A percentile compares a stretch with the other conserved stretches of the same genome.
Conservation (phyloP, 1,284 basidiomycete genomes). For the Ustilago cynodontis region DNA sequence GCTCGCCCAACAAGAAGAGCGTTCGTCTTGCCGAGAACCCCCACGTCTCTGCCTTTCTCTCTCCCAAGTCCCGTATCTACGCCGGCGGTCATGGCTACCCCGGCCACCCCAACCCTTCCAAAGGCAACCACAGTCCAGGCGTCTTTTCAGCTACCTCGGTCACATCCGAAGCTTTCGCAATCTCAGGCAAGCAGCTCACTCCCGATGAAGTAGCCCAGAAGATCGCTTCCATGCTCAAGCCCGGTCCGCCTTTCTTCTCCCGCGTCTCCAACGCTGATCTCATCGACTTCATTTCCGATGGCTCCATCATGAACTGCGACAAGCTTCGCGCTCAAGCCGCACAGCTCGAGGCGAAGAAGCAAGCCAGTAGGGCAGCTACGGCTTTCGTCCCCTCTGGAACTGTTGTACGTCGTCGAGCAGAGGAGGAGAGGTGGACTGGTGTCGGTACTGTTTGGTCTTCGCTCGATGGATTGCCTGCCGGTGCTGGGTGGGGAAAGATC, state of each 20-base stretch:
- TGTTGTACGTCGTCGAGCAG: slow-evolving; percentile 27
- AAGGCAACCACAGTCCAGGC: slow-evolving; percentile 3
- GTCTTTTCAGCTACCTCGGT: slow-evolving; percentile 19
- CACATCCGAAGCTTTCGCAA: slow-evolving; percentile 20
- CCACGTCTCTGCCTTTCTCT: slow-evolving; percentile 56
- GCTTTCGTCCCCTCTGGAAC: slow-evolving; percentile 36
- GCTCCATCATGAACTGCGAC: slow-evolving; percentile 60
- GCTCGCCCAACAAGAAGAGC: slow-evolving; percentile 36
- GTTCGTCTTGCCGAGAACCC: slow-evolving; percentile 45
- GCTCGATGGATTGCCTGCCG: slow-evolving; percentile 53
- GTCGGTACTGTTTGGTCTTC: slow-evolving; percentile 60
- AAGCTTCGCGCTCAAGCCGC: slow-evolving; percentile 28
- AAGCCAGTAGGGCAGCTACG: slow-evolving; percentile 23
- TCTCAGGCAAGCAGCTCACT: slow-evolving; percentile 45
- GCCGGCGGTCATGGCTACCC: slow-evolving; percentile 40
- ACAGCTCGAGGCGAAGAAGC: slow-evolving; percentile 26
- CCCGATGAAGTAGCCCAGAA: slow-evolving; percentile 58
- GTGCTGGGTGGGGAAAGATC: slow-evolving; percentile 38
- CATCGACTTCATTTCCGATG: slow-evolving; percentile 55
- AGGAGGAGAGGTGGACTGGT: slow-evolving; percentile 48
- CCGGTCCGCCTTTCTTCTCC: slow-evolving; percentile 63
- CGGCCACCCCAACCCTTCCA: slow-evolving; percentile 17
- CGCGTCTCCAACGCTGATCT: slow-evolving; percentile 57
- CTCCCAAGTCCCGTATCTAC: slow-evolving; percentile 55
- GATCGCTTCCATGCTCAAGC: slow-evolving; percentile 61